Conservation (phyloP, 2,329 filamentous ascomycete genomes). For the Exophiala dermatitidis region DNA sequence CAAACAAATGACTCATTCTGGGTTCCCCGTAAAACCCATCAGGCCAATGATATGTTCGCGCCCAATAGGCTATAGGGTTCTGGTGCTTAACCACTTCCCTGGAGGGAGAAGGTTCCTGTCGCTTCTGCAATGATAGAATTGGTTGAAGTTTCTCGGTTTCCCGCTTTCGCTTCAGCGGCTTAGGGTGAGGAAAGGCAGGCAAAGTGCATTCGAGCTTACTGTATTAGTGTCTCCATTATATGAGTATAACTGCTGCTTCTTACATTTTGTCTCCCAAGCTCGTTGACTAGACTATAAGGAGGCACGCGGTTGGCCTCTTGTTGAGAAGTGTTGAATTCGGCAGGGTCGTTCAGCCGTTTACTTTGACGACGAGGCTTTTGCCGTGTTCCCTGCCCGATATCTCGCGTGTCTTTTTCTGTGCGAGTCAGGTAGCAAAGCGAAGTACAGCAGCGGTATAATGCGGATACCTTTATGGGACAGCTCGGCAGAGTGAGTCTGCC, state of each 20-base stretch:
- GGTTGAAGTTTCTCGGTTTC: conserved; percentile 1
- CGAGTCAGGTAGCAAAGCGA: background rate
- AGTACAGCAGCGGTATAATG: too few relatives aligned
- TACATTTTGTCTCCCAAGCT: conserved; percentile 3
- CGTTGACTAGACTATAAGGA: conserved; percentile 7
- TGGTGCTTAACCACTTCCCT: conserved; percentile 13
- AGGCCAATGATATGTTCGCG: conserved; percentile 25
- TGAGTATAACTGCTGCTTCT: background rate
- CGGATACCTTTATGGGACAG: too few relatives aligned
- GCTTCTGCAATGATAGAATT: conserved; percentile 1
- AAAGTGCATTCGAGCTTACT: background rate
- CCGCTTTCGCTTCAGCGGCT: background rate
- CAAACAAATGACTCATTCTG: conserved; percentile 31
- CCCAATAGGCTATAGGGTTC: conserved; percentile 29
- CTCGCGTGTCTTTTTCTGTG: conserved; percentile 1
- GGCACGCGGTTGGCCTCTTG: background rate
- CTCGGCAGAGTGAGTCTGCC: too few relatives aligned
- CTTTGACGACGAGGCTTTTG: conserved; percentile 7
- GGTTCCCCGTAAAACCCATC: conserved; percentile 27
- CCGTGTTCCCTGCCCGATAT: conserved; percentile 10
- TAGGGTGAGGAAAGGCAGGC: conserved; percentile 1
- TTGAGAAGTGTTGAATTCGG: conserved; percentile 3
- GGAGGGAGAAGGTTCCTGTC: background rate
- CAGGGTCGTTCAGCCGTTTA: conserved; percentile 1
- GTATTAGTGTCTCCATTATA: conserved; percentile 1